Percentiles rank a stretch among this genome's conserved stretches.
Conservation (phyloP, 345 rosid species). For the Laguncularia racemosa region DNA sequence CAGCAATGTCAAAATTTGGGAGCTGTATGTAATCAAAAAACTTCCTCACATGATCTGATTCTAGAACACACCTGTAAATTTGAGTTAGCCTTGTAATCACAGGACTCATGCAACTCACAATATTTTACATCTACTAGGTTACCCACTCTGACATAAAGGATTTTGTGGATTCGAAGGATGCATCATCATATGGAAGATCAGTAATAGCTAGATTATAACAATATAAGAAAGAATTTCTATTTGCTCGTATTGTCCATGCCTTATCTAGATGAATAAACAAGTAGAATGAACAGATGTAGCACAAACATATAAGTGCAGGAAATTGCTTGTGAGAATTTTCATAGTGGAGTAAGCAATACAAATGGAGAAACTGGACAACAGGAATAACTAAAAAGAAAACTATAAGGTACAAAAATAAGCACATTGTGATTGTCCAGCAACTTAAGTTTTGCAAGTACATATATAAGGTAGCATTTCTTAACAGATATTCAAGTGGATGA, state of each 20-base stretch:
- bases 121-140: neutral
- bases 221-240: neutral
- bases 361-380: no score
- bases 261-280: neutral
- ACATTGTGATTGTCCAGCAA: neutral
- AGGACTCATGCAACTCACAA: neutral
- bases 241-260: neutral
- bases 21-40: conserved; percentile 26
- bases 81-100: neutral
- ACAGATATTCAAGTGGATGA: neutral
- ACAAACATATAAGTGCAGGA: no score
- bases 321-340: no score
- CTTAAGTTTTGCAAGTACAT: neutral
- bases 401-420: no score
- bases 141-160: neutral
- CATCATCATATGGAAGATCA: neutral
- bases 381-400: no score
- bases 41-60: conserved; percentile 22
- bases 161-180: neutral
- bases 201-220: neutral
- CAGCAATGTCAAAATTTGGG: conserved; percentile 26
- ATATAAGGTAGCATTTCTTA: neutral
- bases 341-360: no score
- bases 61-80: conserved; percentile 20
- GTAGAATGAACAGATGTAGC: neutral